A percentile compares a stretch with the other conserved stretches of the same genome.
These are phyloP conservation scores for Phytophthora citrophthora DNA, from an alignment of 352 stramenopile species.

Conservation along the genomic window DNA sequence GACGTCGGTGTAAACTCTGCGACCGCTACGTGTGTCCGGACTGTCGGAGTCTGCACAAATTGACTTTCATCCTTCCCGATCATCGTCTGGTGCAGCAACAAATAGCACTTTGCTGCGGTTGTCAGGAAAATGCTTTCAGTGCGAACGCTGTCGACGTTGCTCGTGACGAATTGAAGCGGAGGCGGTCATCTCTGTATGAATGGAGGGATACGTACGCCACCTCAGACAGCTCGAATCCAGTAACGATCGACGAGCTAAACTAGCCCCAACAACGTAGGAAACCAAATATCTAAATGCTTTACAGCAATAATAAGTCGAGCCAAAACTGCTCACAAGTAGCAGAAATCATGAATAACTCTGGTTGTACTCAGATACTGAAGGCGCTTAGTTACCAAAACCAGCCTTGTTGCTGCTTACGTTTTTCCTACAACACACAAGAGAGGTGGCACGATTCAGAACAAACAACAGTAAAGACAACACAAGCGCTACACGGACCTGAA, in stretches of 20 bases:
- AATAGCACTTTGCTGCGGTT: slow-evolving; percentile 29
- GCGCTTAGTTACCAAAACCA: slow-evolving; percentile 67
- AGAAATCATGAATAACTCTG: background rate
- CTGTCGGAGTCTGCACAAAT: slow-evolving; percentile 48
- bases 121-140: slow-evolving; percentile 24
- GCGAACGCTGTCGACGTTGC: slow-evolving; percentile 35
- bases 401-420: slow-evolving; percentile 65
- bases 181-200: slow-evolving; percentile 31
- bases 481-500: slow-evolving; percentile 44
- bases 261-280: slow-evolving; percentile 12
- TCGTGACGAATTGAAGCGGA: slow-evolving; percentile 30
- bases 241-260: slow-evolving; percentile 35
- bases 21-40: slow-evolving; percentile 52
- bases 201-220: slow-evolving; percentile 40
- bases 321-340: slow-evolving; percentile 2
- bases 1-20: slow-evolving; percentile 47
- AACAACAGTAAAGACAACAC: background rate
- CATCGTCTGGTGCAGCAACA: slow-evolving; percentile 38
- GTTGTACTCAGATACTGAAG: slow-evolving; percentile 18
- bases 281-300: slow-evolving; percentile 10
- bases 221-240: slow-evolving; percentile 24
- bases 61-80: slow-evolving; percentile 40
- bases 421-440: slow-evolving; percentile 34
- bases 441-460: background rate
- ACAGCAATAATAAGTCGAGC: slow-evolving; percentile 17